These are phyloP conservation scores for Emiliania huxleyi DNA, from an alignment of 78 protist species.

Conservation along the genomic window DNA sequence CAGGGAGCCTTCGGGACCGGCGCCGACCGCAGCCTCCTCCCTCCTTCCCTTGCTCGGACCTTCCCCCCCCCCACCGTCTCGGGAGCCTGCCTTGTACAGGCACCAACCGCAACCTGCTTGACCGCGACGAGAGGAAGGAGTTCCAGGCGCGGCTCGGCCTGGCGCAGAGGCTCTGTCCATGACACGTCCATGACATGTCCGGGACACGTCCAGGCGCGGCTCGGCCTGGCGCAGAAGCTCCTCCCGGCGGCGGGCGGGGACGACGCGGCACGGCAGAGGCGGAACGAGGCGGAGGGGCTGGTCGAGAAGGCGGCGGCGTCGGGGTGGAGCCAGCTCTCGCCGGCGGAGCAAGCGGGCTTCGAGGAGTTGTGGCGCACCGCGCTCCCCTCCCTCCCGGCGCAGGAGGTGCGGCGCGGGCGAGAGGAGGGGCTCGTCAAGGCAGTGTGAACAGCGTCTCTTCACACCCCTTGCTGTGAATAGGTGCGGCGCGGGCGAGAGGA, in stretches of 20 bases:
- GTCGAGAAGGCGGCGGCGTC: background rate
- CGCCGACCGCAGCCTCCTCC: background rate
- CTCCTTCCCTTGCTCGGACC: too few species aligned
- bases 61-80: too few species aligned
- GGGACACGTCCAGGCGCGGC: too few species aligned
- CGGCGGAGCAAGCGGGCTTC: background rate
- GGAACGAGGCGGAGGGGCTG: background rate
- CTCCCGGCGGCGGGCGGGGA: background rate
- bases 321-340: background rate
- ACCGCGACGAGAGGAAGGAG: background rate
- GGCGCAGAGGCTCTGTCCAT: background rate
- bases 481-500: background rate
- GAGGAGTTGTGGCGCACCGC: background rate
- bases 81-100: too few species aligned
- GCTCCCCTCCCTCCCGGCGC: background rate
- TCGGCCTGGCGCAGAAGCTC: background rate
- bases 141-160: background rate
- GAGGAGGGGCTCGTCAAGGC: background rate
- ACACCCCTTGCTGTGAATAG: too few species aligned
- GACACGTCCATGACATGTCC: too few species aligned
- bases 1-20: background rate
- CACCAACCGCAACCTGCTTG: background rate
- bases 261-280: background rate
- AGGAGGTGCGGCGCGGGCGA: background rate
- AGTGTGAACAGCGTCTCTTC: too few species aligned